Evolutionary conservation across 495 filamentous ascomycete species (phyloP), one percentile per base, ranked within the genome.

Genomic region (Penicillium silybi): DNA sequence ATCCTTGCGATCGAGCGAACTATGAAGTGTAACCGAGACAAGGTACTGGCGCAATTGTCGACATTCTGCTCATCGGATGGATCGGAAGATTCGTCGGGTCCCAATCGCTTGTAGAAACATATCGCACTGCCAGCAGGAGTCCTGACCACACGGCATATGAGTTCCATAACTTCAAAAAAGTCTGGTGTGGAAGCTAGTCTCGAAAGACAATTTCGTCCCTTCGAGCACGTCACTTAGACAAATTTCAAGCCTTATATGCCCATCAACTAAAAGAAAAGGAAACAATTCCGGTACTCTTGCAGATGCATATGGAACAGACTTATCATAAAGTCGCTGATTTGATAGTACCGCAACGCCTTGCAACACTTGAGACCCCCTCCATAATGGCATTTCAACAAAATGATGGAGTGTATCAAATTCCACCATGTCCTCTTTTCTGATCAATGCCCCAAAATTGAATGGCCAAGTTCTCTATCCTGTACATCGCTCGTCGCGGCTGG

Each of bases 41-140:
- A 13, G 29, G 29, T 10, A 10, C 29, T 10, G 11, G 29, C 29
- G 4, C 10, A 32, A 15, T 32, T 11, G 29, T 32, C 8, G 2
- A 32, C 11, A 13, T 0, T 32, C 29, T 32, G 29, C 9, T 32
- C 29, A 32, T 32, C 13, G 29, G 11, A 10, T 32, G 1, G 29
- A 32, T 4, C 4, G 10, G 29, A 32, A 11, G 10, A 32, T 32
- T 11, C 3, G 11, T n/a, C n/a, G 41, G 23, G 10, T 25, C 16
- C 40, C n/a, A 25, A 44, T 39, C 19, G 40, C 7, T 39, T 44
- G 48, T 20, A 51, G n/a, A 6, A 37, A 43, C 6, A 27, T 41
- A n/a, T 41, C 41, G 13, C 32, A 41, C n/a, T 39, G 34, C 48
- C 48, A 44, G 41, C 48, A 51, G 29, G 29, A 32, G 29, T 15